Evolutionary conservation across 495 filamentous ascomycete genomes (phyloP).

Genomic region (Elaphomyces granulatus): DNA sequence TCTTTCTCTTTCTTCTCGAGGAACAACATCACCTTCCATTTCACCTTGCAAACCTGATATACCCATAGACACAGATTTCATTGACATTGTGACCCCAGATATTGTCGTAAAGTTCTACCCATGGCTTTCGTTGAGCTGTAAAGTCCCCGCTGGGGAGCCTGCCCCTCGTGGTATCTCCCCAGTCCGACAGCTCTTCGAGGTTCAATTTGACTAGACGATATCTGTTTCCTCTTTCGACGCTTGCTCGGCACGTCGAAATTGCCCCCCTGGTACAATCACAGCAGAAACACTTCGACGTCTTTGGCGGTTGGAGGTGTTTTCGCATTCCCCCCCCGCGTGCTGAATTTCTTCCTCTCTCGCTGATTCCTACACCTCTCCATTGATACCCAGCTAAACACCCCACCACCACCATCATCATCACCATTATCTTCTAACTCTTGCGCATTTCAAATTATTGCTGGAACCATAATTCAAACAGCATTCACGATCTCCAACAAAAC

Average conservation of each 20-base stretch:
- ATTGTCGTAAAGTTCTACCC: conserved; percentile 74
- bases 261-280: conserved; percentile 27
- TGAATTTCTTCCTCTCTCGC: conserved; percentile 8
- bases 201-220: conserved; percentile 69
- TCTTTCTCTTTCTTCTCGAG: conserved; percentile 17
- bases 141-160: conserved; percentile 68
- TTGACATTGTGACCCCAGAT: conserved; percentile 25
- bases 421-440: no score
- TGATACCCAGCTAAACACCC: not conserved
- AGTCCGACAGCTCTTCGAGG: conserved; percentile 70
- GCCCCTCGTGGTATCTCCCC: conserved; percentile 55
- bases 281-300: conserved; percentile 30
- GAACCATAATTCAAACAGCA: no score
- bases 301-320: conserved; percentile 29
- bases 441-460: no score
- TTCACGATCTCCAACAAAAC: no score
- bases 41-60: conserved; percentile 18
- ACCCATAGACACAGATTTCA: conserved; percentile 18
- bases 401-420: not conserved
- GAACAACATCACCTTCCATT: conserved; percentile 14
- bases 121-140: conserved; percentile 91
- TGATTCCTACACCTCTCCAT: conserved; percentile 4
- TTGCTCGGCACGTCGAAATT: conserved; percentile 32
- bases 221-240: conserved; percentile 43
- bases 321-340: conserved; percentile 9